A percentile compares a stretch with the other conserved stretches of the same genome.
These are phyloP conservation scores for Picea abies DNA, from an alignment of 83 land plant species.

Conservation along the genomic window DNA sequence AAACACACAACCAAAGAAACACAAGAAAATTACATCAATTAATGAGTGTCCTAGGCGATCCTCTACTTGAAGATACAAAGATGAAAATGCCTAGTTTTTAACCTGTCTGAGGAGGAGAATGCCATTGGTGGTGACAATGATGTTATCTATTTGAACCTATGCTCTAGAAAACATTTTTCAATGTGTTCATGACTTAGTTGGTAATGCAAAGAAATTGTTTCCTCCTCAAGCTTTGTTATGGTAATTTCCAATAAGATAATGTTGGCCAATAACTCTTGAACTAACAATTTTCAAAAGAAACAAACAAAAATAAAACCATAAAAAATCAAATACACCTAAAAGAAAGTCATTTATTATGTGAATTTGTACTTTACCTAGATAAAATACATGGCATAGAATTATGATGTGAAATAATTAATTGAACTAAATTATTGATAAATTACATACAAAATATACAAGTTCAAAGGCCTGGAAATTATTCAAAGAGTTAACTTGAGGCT, in stretches of 20 bases:
- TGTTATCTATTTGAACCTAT: constrained; percentile 24
- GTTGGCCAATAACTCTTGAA: no score
- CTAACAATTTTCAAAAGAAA: constrained; percentile 23
- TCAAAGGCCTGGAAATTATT: no score
- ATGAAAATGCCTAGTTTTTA: background rate
- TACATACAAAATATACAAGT: background rate
- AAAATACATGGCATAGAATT: background rate
- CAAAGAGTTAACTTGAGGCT: no score
- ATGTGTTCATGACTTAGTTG: constrained; percentile 65
- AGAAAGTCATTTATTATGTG: background rate
- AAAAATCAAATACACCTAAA: background rate
- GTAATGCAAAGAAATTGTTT: constrained; percentile 36
- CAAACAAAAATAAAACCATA: background rate
- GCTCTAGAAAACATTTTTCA: constrained; percentile 51
- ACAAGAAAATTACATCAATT: background rate
- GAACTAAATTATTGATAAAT: background rate
- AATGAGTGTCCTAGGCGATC: background rate
- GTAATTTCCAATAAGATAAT: no score
- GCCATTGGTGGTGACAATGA: background rate
- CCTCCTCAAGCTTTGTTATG: no score
- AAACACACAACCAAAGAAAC: background rate
- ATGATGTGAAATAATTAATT: background rate
- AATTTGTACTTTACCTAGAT: background rate
- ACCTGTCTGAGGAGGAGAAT: background rate
- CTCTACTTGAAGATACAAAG: background rate